These are phyloP conservation scores for Termitomyces sp. DNA, from an alignment of 768 basidiomycete genomes.

Conservation along the genomic window DNA sequence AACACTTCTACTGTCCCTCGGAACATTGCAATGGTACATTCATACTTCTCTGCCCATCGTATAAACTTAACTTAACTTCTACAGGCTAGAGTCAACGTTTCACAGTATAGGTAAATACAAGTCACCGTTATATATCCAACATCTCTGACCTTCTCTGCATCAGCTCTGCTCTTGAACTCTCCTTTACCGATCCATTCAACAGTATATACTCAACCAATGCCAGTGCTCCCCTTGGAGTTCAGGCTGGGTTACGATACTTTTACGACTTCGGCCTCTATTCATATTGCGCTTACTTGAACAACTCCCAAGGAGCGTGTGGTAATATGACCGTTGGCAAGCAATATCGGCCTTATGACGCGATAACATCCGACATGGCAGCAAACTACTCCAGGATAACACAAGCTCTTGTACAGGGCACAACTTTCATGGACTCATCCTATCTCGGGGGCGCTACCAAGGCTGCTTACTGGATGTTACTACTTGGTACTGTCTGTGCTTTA, in stretches of 20 bases:
- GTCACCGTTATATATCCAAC: background rate
- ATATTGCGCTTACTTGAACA: constrained; percentile 69
- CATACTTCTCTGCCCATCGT: background rate
- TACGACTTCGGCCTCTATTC: constrained; percentile 84
- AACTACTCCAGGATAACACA: constrained; percentile 59
- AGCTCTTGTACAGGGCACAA: constrained; percentile 46
- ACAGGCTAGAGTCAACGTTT: constrained; percentile 68
- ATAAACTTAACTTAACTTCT: background rate
- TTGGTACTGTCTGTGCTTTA: constrained; percentile 66
- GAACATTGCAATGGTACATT: constrained; percentile 68
- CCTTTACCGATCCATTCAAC: constrained; percentile 54
- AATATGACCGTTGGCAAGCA: constrained; percentile 54
- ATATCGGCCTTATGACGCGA: constrained; percentile 62
- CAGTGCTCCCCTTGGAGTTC: constrained; percentile 52
- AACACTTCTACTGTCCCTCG: constrained; percentile 72
- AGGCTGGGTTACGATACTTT: constrained; percentile 60
- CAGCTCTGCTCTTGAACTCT: constrained; percentile 48
- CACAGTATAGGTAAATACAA: constrained; percentile 60
- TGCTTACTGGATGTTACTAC: constrained; percentile 72
- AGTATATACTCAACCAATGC: constrained; percentile 67
- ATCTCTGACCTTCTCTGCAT: background rate
- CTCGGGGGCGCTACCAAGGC: constrained; percentile 61
- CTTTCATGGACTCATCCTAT: constrained; percentile 59
- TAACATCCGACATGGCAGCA: constrained; percentile 62
- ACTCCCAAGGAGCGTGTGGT: constrained; percentile 58